A percentile compares a stretch with the other conserved stretches of the same genome.
These are phyloP conservation scores for Dunaliella primolecta DNA, from an alignment of 139 green algal genomes.

Conservation along the genomic window DNA sequence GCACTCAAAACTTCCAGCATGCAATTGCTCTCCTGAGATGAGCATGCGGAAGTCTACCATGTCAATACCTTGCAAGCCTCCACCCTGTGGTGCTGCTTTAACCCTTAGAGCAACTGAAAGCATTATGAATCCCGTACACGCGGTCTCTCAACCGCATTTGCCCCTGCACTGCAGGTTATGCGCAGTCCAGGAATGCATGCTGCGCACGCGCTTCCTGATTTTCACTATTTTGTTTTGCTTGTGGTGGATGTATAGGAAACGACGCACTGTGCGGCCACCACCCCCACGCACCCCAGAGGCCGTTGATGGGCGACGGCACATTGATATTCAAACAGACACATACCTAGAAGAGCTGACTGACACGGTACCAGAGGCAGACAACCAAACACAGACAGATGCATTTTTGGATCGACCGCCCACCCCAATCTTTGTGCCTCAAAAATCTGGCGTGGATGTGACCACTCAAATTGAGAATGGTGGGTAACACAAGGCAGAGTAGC, in stretches of 20 bases:
- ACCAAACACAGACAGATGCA: constrained; percentile 75
- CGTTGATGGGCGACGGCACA: constrained; percentile 75
- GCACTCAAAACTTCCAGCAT: too few species aligned
- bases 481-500: neutral
- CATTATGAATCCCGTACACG: too few species aligned
- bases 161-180: neutral
- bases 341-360: constrained; percentile 85
- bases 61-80: too few species aligned
- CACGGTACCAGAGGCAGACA: constrained; percentile 68
- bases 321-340: constrained; percentile 82
- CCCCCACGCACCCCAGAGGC: constrained; percentile 61
- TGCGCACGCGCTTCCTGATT: neutral
- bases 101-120: too few species aligned
- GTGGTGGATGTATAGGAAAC: neutral
- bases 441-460: constrained; percentile 68
- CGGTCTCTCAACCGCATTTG: too few species aligned
- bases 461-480: constrained; percentile 79
- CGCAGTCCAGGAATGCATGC: neutral
- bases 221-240: too few species aligned
- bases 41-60: too few species aligned
- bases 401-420: constrained; percentile 80
- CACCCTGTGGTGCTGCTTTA: too few species aligned
- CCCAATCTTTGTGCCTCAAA: constrained; percentile 76
- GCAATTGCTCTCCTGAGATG: too few species aligned
- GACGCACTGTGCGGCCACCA: constrained; percentile 6